Percentiles rank a stretch among this genome's conserved stretches.
These are phyloP conservation scores for Acanthamoeba royreba DNA, from an alignment of 208 protist species.

Conservation along the genomic window DNA sequence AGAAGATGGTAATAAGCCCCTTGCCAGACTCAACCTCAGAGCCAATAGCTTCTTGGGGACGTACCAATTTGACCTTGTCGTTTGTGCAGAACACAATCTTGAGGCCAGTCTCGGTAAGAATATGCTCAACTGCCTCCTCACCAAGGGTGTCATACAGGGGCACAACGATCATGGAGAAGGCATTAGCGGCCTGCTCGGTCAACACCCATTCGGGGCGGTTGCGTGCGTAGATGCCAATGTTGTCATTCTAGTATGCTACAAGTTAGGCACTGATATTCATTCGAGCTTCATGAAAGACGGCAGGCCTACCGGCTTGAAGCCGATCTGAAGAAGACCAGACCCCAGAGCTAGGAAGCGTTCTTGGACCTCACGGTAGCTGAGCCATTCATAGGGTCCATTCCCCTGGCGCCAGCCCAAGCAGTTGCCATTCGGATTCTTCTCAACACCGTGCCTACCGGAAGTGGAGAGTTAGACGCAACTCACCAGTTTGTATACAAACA, in stretches of 20 bases:
- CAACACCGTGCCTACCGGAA: neutral
- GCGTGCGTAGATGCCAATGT: conserved; percentile 60
- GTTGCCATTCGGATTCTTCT: neutral
- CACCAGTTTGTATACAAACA: neutral
- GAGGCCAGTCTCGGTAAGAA: conserved; percentile 68
- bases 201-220: conserved; percentile 71
- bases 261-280: neutral
- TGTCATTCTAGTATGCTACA: neutral
- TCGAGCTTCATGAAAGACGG: neutral
- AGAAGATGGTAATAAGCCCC: neutral
- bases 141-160: conserved; percentile 78
- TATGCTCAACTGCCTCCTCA: conserved; percentile 65
- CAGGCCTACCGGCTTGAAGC: neutral
- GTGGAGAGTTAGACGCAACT: neutral
- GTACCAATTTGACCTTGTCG: conserved; percentile 58
- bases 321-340: neutral
- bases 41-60: neutral
- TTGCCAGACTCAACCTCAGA: neutral
- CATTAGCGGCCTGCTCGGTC: conserved; percentile 50
- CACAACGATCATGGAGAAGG: conserved; percentile 52
- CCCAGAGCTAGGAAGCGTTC: neutral
- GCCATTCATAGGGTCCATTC: neutral
- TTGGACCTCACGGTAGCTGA: neutral
- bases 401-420: conserved; percentile 2
- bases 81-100: conserved; percentile 40